Percentiles rank a stretch among this genome's conserved stretches.
Conservation (phyloP, 345 rosid genomes). For the Citrus australasica region DNA sequence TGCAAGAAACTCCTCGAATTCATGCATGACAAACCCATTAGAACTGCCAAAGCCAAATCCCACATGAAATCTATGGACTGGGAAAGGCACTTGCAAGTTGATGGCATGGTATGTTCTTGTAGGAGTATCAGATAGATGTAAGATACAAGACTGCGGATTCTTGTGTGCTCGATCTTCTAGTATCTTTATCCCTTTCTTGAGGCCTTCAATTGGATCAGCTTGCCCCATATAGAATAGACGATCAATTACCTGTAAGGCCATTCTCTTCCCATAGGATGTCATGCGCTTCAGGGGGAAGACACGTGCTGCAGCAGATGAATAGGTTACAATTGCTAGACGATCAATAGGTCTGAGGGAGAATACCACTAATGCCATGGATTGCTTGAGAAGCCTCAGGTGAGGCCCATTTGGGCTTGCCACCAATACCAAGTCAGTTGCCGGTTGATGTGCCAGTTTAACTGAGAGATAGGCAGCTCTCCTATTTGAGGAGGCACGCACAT, state of each 20-base stretch:
- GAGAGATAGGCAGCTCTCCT: slow-evolving; percentile 57
- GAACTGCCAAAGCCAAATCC: slow-evolving; percentile 68
- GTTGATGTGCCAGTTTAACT: slow-evolving; percentile 53
- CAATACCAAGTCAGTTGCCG: slow-evolving; percentile 64
- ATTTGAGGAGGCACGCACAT: slow-evolving; percentile 25
- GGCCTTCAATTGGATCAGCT: slow-evolving; percentile 74
- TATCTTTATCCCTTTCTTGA: slow-evolving; percentile 70
- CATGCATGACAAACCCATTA: slow-evolving; percentile 72
- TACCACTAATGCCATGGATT: slow-evolving; percentile 73
- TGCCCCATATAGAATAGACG: slow-evolving; percentile 79
- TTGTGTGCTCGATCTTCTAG: slow-evolving; percentile 76
- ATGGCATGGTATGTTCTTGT: slow-evolving; percentile 46
- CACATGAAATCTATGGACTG: slow-evolving; percentile 72
- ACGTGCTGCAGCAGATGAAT: slow-evolving; percentile 73
- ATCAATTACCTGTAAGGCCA: slow-evolving; percentile 75
- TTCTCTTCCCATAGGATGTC: slow-evolving; percentile 74
- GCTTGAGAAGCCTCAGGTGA: slow-evolving; percentile 74
- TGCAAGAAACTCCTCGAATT: slow-evolving; percentile 68
- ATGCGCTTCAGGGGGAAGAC: slow-evolving; percentile 80
- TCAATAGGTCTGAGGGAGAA: slow-evolving; percentile 71
- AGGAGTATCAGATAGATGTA: slow-evolving; percentile 70
- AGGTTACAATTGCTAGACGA: slow-evolving; percentile 78
- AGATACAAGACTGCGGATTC: slow-evolving; percentile 57
- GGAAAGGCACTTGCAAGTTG: slow-evolving; percentile 44
- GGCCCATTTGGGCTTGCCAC: slow-evolving; percentile 81